Percentiles rank a stretch among this genome's conserved stretches.
Evolutionary conservation across 305 asterid genomes (phyloP).

Genomic region (Andrographis paniculata): DNA sequence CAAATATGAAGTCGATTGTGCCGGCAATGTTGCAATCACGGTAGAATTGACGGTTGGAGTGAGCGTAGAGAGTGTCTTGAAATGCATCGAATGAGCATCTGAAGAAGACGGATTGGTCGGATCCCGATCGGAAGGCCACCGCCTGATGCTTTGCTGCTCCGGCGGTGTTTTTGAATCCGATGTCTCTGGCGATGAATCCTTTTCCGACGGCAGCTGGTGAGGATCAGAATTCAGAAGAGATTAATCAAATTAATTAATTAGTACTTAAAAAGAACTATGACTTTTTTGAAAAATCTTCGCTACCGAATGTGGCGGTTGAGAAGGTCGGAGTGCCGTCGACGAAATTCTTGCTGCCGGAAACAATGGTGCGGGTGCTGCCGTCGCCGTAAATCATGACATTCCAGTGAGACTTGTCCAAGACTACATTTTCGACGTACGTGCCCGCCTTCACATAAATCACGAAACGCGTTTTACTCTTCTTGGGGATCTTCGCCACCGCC

Average conservation of each 20-base stretch:
- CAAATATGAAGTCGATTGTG: constrained; percentile 87
- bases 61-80: constrained; percentile 84
- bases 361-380: constrained; percentile 38
- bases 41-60: constrained; percentile 82
- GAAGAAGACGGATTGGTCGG: constrained; percentile 55
- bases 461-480: constrained; percentile 44
- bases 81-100: constrained; percentile 56
- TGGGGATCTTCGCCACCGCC: constrained; percentile 53
- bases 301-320: constrained; percentile 74
- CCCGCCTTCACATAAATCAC: constrained; percentile 64
- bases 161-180: constrained; percentile 65
- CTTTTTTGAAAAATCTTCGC: no score
- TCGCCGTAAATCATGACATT: constrained; percentile 88
- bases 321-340: constrained; percentile 56
- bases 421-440: constrained; percentile 49
- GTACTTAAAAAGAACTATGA: no score
- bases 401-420: constrained; percentile 50
- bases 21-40: constrained; percentile 71
- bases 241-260: not conserved
- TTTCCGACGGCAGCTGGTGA: constrained; percentile 47
- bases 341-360: constrained; percentile 49
- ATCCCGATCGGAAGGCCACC: constrained; percentile 67
- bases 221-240: not conserved
- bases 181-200: constrained; percentile 69
- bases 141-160: constrained; percentile 81